phyloP scores from a whole-genome alignment of 2,329 filamentous ascomycete species.

The Neoscytalidium dimidiatum region DNA sequence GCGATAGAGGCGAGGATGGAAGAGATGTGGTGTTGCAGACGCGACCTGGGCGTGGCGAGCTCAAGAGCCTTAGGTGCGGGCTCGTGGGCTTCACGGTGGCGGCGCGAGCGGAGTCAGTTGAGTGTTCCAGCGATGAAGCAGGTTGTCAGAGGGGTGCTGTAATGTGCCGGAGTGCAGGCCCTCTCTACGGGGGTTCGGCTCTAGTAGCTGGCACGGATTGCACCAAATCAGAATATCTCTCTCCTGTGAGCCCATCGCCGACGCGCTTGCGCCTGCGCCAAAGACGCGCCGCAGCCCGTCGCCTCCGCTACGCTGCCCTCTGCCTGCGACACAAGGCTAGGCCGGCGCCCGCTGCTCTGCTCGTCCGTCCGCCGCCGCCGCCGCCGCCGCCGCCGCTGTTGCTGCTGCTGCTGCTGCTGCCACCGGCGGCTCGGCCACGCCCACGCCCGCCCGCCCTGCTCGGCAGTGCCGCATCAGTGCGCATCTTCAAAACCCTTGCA shows the following conservation, averaged over 20 bases:
- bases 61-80: constrained; percentile 1
- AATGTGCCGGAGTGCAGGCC: constrained; percentile 10
- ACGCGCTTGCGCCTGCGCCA: constrained; percentile 2
- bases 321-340: constrained; percentile 9
- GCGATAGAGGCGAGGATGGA: constrained; percentile 9
- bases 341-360: background rate
- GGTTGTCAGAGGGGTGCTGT: constrained; percentile 13
- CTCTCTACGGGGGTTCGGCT: constrained; percentile 7
- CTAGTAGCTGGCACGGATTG: constrained; percentile 13
- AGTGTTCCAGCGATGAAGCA: constrained; percentile 18
- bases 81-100: constrained; percentile 13
- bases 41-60: constrained; percentile 6
- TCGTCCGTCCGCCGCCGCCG: too few species aligned
- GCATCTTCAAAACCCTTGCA: constrained; percentile 19
- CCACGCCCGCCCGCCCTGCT: background rate
- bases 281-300: constrained; percentile 2
- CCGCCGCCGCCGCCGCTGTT: background rate
- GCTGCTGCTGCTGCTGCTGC: too few species aligned
- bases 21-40: constrained; percentile 5
- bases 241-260: constrained; percentile 11
- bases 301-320: background rate
- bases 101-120: constrained; percentile 12
- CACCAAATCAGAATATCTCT: constrained; percentile 1
- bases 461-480: constrained; percentile 13
- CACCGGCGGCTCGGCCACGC: background rate